Evolutionary conservation across 1,139 yeast genomes (phyloP), one percentile per base, ranked within the genome.

Genomic region (Blastobotrys niveus): DNA sequence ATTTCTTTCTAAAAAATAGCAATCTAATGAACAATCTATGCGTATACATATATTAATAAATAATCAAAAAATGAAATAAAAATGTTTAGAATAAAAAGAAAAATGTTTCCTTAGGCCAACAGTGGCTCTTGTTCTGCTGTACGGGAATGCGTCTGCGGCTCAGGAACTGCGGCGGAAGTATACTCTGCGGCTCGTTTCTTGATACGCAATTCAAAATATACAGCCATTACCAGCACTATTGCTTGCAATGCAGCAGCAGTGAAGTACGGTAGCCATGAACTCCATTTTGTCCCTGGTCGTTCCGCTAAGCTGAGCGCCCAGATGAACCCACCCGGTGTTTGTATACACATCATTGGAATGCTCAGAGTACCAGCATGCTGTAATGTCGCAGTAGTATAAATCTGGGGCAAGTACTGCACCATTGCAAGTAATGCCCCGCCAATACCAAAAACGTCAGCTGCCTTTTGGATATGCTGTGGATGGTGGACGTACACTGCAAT

Each of bases 301-400:
- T 76, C 65, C 46, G 78, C 82, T 45, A 87, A 66, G 2, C 86
- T 79, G 14, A 78, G 72, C 0, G 93, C 76, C 80, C 91, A 86
- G 2, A 84, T 51, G 54, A 76, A 82, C 21, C 95, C 95, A 12
- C 96, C 96, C 0, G 96, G 96, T 15, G 94, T 85, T 61, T 87
- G 96, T 51, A 87, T 74, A 44, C 80, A 68, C 91, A 87, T 83
- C 87, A 84, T 85, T 5, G 82, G 77, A 19, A 84, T 71, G 0
- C 94, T 83, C 30, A 87, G 70, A 0, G 89, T 80, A 2, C 95
- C 96, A 0, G 93, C 82, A 54, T 81, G 89, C 56, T 82, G 81
- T 48, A 85, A 71, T 2, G 56, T 60, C 57, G 72, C 80, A 0
- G 95, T 86, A 26, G 91, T 84, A 53, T 69, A 64, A 10, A 87